A percentile compares a stretch with the other conserved stretches of the same genome.
Conservation (phyloP, 306 rosid species). For the Lathyrus sativus region DNA sequence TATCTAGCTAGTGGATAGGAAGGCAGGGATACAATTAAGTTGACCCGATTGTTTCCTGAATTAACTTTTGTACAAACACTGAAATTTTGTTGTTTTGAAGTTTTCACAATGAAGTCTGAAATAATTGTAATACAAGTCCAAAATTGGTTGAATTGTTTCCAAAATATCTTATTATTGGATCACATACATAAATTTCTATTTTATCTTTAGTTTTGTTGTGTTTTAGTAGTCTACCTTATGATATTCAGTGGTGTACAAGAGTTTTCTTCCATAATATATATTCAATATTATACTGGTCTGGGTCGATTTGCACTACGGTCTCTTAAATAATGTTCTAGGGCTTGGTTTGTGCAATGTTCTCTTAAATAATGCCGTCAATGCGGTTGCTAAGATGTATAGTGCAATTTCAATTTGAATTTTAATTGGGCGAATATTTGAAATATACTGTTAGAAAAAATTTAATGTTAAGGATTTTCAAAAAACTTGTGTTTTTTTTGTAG, state of each 20-base stretch:
- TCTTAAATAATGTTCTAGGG: not conserved
- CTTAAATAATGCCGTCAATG: too few relatives aligned
- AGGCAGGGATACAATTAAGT: constrained; percentile 14
- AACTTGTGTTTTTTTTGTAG: too few relatives aligned
- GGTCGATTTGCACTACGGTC: not conserved
- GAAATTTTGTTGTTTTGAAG: constrained; percentile 23
- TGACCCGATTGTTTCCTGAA: not conserved
- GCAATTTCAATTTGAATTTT: too few relatives aligned
- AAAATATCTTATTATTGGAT: not conserved
- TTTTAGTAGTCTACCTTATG: not conserved
- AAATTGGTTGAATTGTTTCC: constrained; percentile 16
- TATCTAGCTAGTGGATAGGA: constrained; percentile 27
- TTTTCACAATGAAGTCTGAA: not conserved
- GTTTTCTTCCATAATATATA: not conserved
- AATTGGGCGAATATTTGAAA: too few relatives aligned
- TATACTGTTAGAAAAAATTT: too few relatives aligned
- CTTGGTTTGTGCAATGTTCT: too few relatives aligned
- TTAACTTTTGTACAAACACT: constrained; percentile 19
- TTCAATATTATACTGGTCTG: not conserved
- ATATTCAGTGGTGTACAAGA: too few relatives aligned
- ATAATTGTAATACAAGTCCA: not conserved
- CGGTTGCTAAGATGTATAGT: too few relatives aligned
- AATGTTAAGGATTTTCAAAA: too few relatives aligned
- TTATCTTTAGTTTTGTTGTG: not conserved
- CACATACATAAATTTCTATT: not conserved